Conservation (phyloP, 495 filamentous ascomycete genomes). For the Zalerion maritima region DNA sequence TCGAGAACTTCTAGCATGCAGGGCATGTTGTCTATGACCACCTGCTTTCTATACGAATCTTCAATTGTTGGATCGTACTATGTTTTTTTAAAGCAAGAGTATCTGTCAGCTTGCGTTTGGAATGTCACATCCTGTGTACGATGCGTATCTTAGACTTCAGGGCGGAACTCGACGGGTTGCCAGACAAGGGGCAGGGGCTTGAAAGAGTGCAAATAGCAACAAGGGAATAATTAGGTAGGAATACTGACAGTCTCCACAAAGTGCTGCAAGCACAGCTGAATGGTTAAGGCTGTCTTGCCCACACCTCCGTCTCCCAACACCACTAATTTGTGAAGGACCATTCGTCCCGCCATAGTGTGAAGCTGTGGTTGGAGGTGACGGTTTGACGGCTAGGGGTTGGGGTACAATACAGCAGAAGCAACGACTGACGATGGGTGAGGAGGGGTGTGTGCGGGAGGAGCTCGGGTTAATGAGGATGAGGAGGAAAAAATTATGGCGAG, state of each 20-base stretch:
- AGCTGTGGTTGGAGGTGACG: constrained; percentile 5
- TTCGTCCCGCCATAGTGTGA: constrained; percentile 48
- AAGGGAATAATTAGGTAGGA: background rate
- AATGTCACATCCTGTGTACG: too few relatives aligned
- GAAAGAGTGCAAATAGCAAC: background rate
- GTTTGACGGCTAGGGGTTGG: constrained; percentile 4
- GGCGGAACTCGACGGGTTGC: background rate
- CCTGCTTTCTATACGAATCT: constrained; percentile 96
- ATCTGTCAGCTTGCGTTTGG: too few relatives aligned
- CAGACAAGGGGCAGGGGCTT: background rate
- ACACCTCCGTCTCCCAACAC: constrained; percentile 70
- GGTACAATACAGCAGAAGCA: constrained; percentile 3
- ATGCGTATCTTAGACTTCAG: too few relatives aligned
- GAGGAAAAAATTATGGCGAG: constrained; percentile 2
- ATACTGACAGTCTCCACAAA: constrained; percentile 41
- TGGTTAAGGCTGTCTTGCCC: constrained; percentile 94
- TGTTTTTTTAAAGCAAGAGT: too few relatives aligned
- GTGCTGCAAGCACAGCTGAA: constrained; percentile 66
- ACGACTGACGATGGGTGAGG: background rate
- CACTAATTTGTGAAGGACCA: constrained; percentile 98
- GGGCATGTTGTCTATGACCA: constrained; percentile 88
- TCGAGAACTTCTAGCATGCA: constrained; percentile 99
- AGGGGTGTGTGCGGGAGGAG: background rate
- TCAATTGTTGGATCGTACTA: constrained; percentile 92
- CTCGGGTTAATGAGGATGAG: too few relatives aligned